Base-by-base conservation (phyloP, 345 rosid species). In the Cardamine occulta region DNA sequence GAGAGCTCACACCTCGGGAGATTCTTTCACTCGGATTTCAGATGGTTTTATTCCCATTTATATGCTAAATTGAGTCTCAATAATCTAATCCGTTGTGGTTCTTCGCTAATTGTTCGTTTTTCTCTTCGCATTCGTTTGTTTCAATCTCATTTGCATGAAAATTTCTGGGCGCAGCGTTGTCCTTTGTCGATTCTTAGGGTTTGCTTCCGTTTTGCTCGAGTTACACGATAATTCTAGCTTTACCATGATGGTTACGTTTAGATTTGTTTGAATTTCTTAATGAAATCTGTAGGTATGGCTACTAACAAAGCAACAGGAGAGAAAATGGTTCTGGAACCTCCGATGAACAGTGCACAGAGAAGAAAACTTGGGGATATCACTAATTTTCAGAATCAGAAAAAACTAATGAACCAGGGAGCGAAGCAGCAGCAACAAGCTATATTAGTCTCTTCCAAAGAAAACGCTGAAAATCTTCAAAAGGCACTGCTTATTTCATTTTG, bases 331-430 rank as follows among this genome's bases (percentile, higher is more conserved):
- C 67, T 67, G 74, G 80, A 70, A 65, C 74, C 82, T 63, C 52
- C 14, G 7, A 48, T 76, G 37, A 73, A 79, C 68, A 81, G 75
- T 76, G 73, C 70, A 23, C 70, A 61, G 19, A 84, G 91, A 83
- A 85, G 78, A 73, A 71, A 24, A 60, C 79, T 87, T 35, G 85
- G 79, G 12, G 91, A 88, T 78, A 87, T 88, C 51, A 86, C 82
- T 76, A 90, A 86, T 78, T 57, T 88, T 66, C 86, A 77, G 63
- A 79, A 49, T 60, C 82, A 35, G 40, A 48, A 66, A 23, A 73
- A 73, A 39, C 40, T 53, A 26, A 10, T 57, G 56, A 82, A 62
- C 63, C 82, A 82, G 70, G 82, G 56, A 65, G 66, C 60, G n/a
- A 85, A 75, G 49, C 75, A 55, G 13, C 75, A 56, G 11, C 80